A percentile compares a stretch with the other conserved stretches of the same genome.
Evolutionary conservation across 2,329 filamentous ascomycete genomes (phyloP).

Genomic region (Tolypocladium tundrense): DNA sequence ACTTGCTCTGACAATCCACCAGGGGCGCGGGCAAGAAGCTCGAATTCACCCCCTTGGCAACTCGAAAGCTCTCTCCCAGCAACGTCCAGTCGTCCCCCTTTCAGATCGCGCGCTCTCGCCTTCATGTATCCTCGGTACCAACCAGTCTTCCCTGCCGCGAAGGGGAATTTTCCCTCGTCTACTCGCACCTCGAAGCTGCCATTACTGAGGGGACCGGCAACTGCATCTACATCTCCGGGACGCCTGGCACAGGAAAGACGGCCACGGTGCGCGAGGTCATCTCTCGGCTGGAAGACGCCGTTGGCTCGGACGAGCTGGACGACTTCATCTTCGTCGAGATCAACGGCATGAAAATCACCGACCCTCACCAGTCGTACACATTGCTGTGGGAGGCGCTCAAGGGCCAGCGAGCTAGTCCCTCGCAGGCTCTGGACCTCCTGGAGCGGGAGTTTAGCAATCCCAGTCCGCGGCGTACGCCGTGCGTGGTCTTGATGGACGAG

Average conservation of each 20-base stretch:
- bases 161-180: constrained; percentile 82
- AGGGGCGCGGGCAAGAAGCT: constrained; percentile 53
- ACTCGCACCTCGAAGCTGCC: constrained; percentile 85
- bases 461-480: constrained; percentile 81
- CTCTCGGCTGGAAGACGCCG: constrained; percentile 75
- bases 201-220: constrained; percentile 89
- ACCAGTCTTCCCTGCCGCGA: constrained; percentile 84
- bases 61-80: constrained; percentile 66
- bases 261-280: constrained; percentile 95
- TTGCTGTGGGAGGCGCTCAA: constrained; percentile 93
- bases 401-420: constrained; percentile 82
- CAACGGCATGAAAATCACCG: constrained; percentile 99
- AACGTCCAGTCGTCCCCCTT: constrained; percentile 77
- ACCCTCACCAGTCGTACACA: constrained; percentile 92
- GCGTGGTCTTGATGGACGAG: constrained; percentile 97
- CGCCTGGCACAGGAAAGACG: constrained; percentile 93
- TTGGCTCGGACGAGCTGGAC: constrained; percentile 82
- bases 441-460: constrained; percentile 90
- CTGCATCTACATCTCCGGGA: constrained; percentile 99
- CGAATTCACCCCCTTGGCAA: constrained; percentile 92
- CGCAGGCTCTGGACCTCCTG: constrained; percentile 81
- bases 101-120: constrained; percentile 74
- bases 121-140: constrained; percentile 92
- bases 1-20: constrained; percentile 36
- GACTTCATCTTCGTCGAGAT: constrained; percentile 99